These are phyloP conservation scores for Solanum clarkiae DNA, from an alignment of 257 asterid species.

Conservation along the genomic window DNA sequence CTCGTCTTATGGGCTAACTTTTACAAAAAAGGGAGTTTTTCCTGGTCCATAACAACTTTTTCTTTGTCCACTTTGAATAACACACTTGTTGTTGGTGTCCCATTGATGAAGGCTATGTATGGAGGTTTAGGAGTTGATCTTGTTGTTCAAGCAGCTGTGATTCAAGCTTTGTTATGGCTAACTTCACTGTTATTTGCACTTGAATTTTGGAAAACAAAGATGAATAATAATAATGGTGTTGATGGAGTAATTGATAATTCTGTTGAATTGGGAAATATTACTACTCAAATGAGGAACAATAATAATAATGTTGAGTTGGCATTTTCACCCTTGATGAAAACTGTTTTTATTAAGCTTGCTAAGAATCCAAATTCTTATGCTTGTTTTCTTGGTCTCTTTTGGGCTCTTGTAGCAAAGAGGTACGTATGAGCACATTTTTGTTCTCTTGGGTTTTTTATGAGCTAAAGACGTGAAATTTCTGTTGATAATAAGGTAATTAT, in stretches of 20 bases:
- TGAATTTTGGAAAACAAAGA: slow-evolving; percentile 2
- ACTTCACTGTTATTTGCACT: slow-evolving; percentile 6
- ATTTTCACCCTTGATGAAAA: slow-evolving; percentile 12
- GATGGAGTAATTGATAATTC: background rate
- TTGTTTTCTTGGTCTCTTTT: slow-evolving; percentile 28
- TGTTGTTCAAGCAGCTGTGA: slow-evolving; percentile 17
- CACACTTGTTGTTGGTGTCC: slow-evolving; percentile 30
- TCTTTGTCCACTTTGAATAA: slow-evolving; percentile 15
- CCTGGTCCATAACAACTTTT: slow-evolving; percentile 11
- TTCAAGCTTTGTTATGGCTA: slow-evolving; percentile 18
- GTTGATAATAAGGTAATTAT: background rate
- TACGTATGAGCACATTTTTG: background rate
- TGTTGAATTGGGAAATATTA: background rate
- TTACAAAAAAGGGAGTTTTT: background rate
- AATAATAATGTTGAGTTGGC: background rate
- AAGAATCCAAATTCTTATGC: slow-evolving; percentile 55
- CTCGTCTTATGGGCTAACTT: slow-evolving; percentile 12
- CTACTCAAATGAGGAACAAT: background rate
- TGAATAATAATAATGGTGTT: background rate
- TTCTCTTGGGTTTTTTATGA: background rate
- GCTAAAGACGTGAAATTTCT: background rate
- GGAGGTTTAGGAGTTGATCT: slow-evolving; percentile 13
- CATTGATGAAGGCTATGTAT: slow-evolving; percentile 24
- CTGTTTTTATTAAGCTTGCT: slow-evolving; percentile 30
- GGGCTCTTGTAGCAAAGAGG: slow-evolving; percentile 60